Conservation (phyloP, 371 early-diverging fungal species). For the Mucor sp. region DNA sequence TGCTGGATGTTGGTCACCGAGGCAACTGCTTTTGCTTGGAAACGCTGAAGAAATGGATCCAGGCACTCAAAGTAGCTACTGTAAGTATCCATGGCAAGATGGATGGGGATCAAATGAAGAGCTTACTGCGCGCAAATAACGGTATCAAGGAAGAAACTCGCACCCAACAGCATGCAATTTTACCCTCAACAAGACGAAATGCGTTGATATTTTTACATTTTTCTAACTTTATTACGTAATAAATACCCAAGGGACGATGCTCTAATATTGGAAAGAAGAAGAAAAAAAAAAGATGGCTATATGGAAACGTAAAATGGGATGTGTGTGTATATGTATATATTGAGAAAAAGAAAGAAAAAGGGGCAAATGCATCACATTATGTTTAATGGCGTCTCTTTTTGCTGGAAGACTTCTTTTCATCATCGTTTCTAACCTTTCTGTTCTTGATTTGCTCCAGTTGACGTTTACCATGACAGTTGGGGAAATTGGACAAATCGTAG, state of each 20-base stretch:
- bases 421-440: slow-evolving; percentile 43
- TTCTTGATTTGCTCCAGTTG: slow-evolving; percentile 64
- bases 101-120: too few species aligned
- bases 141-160: too few species aligned
- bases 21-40: too few species aligned
- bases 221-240: not conserved
- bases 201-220: too few species aligned
- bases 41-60: too few species aligned
- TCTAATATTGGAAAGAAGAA: not conserved
- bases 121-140: too few species aligned
- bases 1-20: too few species aligned
- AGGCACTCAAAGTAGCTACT: too few species aligned
- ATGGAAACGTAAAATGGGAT: not conserved
- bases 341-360: not conserved
- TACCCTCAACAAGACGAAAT: too few species aligned
- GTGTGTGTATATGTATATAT: not conserved
- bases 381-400: slow-evolving; percentile 36
- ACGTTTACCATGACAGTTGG: slow-evolving; percentile 89
- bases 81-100: too few species aligned
- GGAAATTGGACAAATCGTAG: slow-evolving; percentile 79
- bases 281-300: not conserved
- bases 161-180: too few species aligned
- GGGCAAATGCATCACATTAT: not conserved
- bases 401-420: slow-evolving; percentile 32
- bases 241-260: not conserved